These are phyloP conservation scores for Agaricus blazei DNA, from an alignment of 768 basidiomycete species.

Conservation along the genomic window DNA sequence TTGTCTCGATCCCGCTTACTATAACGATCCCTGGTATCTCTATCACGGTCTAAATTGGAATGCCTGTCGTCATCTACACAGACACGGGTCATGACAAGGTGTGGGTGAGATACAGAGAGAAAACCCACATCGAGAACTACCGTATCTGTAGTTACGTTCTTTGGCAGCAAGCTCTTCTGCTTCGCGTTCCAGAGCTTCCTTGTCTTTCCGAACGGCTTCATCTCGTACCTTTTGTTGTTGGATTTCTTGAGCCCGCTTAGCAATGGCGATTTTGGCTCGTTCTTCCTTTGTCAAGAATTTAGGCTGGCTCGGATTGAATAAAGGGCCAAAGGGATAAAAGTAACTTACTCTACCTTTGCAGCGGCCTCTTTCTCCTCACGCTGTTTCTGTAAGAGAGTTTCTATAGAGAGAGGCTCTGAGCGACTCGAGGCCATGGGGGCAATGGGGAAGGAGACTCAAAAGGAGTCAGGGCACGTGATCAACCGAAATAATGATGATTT, in stretches of 20 bases:
- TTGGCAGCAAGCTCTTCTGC: conserved; percentile 59
- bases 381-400: conserved; percentile 82
- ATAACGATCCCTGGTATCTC: conserved; percentile 33
- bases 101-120: conserved; percentile 11
- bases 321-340: background rate
- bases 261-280: conserved; percentile 83
- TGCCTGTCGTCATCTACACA: conserved; percentile 50
- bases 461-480: conserved; percentile 9
- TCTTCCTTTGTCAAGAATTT: conserved; percentile 94
- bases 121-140: conserved; percentile 36
- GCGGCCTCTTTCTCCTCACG: conserved; percentile 86
- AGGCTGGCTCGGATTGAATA: conserved; percentile 48
- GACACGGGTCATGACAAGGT: conserved; percentile 1
- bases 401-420: conserved; percentile 82
- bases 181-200: conserved; percentile 70
- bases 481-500: background rate
- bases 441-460: background rate
- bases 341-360: conserved; percentile 58
- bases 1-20: conserved; percentile 14
- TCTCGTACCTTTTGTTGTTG: conserved; percentile 63
- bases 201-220: conserved; percentile 52
- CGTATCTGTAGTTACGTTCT: conserved; percentile 35
- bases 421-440: conserved; percentile 41
- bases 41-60: conserved; percentile 45
- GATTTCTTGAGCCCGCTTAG: conserved; percentile 82